Evolutionary conservation across 2,329 filamentous ascomycete genomes (phyloP), one percentile per base, ranked within the genome.

Genomic region (Chaetomium strumarium): DNA sequence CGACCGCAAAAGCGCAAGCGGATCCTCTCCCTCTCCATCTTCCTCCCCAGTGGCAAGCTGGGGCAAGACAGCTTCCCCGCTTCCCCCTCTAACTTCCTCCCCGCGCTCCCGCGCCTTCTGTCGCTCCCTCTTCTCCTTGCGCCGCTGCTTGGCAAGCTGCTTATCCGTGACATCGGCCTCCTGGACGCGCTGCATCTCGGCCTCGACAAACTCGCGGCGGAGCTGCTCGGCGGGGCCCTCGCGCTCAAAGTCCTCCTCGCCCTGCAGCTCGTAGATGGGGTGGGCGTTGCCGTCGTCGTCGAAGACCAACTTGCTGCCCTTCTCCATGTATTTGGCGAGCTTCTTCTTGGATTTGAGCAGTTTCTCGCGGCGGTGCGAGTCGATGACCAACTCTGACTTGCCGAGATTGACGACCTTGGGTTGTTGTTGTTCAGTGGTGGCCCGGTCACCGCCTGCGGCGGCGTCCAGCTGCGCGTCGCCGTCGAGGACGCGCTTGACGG

Each of bases 331-430:
- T 67, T 95, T 93, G 65, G 90, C 79, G 59, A 96, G 80, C 70
- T 95, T 88, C 78, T 96, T 96, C 77, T 96, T 97, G 17, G 88
- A 95, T 64, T 86, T 86, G 59, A 97, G 80, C n/a, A 96, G 80
- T 73, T 96, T 97, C 72, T 96, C 92, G 60, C 90, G 85, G 20
- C 93, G 89, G 69, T 97, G 95, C 12, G 90, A 96, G 73, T 99
- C 93, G 57, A 99, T 83, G 17, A 96, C 74, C 41, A 96, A 77
- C 2, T 88, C 81, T 29, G 87, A 81, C 45, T 86, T 82, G 56
- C 79, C 82, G 12, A 86, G 76, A 37, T 80, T 71, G 45, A 96
- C 77, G 2, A 84, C 76, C 69, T 84, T 86, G 46, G 72, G 71
- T 42, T 5, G 36, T 66, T 62, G 34, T 36, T 36, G 34, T 9